These are phyloP conservation scores for Abrus precatorius DNA, from an alignment of 306 rosid species.

Conservation along the genomic window DNA sequence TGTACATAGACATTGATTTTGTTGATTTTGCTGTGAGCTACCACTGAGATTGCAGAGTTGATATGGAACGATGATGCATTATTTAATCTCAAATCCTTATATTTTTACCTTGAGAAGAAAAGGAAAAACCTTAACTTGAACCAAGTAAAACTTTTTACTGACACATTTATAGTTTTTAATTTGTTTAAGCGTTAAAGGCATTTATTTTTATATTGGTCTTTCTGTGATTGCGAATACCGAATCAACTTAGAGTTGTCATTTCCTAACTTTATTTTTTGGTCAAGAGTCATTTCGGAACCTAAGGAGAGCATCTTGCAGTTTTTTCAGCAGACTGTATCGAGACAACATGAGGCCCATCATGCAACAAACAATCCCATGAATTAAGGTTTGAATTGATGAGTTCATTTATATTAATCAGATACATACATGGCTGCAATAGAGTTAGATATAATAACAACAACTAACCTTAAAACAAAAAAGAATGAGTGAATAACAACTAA, in stretches of 20 bases:
- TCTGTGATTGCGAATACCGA: neutral
- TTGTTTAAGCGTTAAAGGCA: neutral
- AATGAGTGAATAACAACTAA: no score
- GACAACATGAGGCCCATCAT: conserved; percentile 24
- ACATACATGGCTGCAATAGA: no score
- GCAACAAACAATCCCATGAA: neutral
- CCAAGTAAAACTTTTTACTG: neutral
- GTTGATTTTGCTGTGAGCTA: no score
- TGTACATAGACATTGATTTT: no score
- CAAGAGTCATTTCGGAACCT: neutral
- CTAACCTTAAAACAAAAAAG: no score
- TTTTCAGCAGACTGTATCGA: neutral
- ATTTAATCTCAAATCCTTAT: neutral
- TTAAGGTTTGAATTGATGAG: no score
- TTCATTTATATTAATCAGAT: no score
- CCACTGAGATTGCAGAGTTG: neutral
- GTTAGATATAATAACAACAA: no score
- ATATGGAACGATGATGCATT: neutral
- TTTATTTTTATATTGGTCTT: neutral
- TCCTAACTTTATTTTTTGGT: neutral
- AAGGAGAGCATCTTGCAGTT: conserved; percentile 7
- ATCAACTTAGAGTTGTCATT: conserved; percentile 26
- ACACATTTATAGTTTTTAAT: neutral
- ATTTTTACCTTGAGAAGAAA: neutral
- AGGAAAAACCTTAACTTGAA: neutral